Percentiles rank a stretch among this genome's conserved stretches.
Evolutionary conservation across 805 yeast genomes (phyloP).

Genomic region (Nakazawaea pomicola): DNA sequence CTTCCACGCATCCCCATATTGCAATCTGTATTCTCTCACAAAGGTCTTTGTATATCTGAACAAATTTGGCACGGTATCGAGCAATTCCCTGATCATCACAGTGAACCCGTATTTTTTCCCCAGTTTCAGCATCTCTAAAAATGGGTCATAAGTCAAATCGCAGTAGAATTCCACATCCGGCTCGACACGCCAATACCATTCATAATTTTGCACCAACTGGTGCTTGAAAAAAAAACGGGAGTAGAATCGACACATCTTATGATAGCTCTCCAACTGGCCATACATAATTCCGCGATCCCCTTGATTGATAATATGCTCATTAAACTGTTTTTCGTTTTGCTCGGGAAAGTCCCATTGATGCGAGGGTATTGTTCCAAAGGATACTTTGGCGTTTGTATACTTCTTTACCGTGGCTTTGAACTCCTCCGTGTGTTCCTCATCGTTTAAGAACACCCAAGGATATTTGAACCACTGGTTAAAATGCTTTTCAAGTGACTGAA

Average conservation of each 20-base stretch:
- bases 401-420: constrained; percentile 51
- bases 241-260: constrained; percentile 93
- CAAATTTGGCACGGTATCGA: constrained; percentile 76
- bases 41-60: constrained; percentile 69
- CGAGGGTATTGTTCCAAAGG: constrained; percentile 63
- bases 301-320: constrained; percentile 62
- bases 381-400: constrained; percentile 55
- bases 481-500: constrained; percentile 74
- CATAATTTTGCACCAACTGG: constrained; percentile 59
- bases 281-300: constrained; percentile 83
- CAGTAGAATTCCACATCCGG: constrained; percentile 89
- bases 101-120: constrained; percentile 84
- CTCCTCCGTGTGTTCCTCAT: constrained; percentile 63
- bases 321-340: constrained; percentile 35
- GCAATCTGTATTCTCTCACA: constrained; percentile 41
- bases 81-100: constrained; percentile 69
- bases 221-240: constrained; percentile 82
- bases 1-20: constrained; percentile 64
- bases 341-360: constrained; percentile 70
- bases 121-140: constrained; percentile 63
- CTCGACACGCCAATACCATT: constrained; percentile 97
- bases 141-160: constrained; percentile 90
- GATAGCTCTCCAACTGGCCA: constrained; percentile 79
- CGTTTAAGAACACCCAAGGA: constrained; percentile 88
- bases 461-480: constrained; percentile 93